These are phyloP conservation scores for Globisporangium paddicum DNA, from an alignment of 352 stramenopile species.

Conservation along the genomic window DNA sequence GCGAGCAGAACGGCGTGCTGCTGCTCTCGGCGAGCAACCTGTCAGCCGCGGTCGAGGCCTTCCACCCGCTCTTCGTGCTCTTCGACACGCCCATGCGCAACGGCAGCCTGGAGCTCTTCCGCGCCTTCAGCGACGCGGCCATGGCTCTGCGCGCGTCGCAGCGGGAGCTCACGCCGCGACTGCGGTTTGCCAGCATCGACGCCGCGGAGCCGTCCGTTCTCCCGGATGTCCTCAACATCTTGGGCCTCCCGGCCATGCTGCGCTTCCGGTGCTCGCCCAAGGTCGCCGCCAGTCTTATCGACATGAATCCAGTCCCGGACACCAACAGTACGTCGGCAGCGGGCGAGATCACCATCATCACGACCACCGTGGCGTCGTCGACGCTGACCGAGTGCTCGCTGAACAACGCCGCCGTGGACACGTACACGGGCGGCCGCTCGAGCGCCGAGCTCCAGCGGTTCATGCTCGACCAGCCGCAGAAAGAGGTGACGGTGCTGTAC, in stretches of 20 bases:
- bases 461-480: conserved; percentile 22
- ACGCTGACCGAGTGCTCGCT: conserved; percentile 10
- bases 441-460: conserved; percentile 39
- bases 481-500: conserved; percentile 14
- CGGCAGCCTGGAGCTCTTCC: conserved; percentile 24
- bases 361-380: background rate
- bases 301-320: background rate
- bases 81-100: conserved; percentile 27
- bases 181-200: conserved; percentile 28
- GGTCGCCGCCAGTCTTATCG: background rate
- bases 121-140: conserved; percentile 27
- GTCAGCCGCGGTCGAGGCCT: conserved; percentile 9
- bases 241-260: conserved; percentile 26
- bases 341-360: background rate
- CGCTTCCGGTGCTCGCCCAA: conserved; percentile 24
- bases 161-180: conserved; percentile 3
- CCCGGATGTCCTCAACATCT: conserved; percentile 14
- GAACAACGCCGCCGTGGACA: conserved; percentile 11
- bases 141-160: conserved; percentile 18
- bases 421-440: conserved; percentile 26
- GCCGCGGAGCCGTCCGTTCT: conserved; percentile 11
- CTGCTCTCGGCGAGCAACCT: conserved; percentile 24
- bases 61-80: conserved; percentile 36
- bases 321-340: background rate
- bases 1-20: conserved; percentile 24